These are phyloP conservation scores for Fusarium sp. DNA, from an alignment of 2,329 filamentous ascomycete species.

Conservation along the genomic window DNA sequence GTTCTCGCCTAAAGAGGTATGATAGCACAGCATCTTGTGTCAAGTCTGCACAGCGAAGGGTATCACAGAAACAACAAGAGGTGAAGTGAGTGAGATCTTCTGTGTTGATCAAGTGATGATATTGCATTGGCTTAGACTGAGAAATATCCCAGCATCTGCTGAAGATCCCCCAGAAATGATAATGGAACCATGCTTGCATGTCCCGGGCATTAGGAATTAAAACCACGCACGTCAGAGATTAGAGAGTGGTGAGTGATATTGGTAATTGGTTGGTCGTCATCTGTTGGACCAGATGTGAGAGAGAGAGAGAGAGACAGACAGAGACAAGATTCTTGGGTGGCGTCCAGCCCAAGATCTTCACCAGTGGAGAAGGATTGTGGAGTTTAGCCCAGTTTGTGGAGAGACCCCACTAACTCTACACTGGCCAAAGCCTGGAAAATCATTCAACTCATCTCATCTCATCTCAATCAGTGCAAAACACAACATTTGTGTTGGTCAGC, in stretches of 20 bases:
- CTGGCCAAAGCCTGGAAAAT: neutral
- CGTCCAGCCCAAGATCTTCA: neutral
- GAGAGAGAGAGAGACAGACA: neutral
- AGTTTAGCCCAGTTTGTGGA: slow-evolving; percentile 23
- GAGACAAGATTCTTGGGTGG: neutral
- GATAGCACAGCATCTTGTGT: slow-evolving; percentile 14
- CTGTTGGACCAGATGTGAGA: neutral
- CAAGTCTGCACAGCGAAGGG: slow-evolving; percentile 4
- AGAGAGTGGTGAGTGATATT: neutral
- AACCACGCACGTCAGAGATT: neutral
- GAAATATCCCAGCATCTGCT: neutral
- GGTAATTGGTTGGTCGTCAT: neutral
- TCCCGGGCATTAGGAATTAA: neutral
- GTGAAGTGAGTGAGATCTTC: neutral
- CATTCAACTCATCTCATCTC: neutral
- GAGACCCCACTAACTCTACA: neutral
- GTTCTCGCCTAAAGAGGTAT: slow-evolving; percentile 9
- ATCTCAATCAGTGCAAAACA: neutral
- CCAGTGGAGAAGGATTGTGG: neutral
- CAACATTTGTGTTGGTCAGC: neutral
- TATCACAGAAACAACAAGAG: neutral
- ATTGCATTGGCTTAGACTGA: neutral
- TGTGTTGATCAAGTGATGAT: neutral
- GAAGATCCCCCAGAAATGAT: neutral
- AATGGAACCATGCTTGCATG: neutral